phyloP scores from a whole-genome alignment of 2,329 filamentous ascomycete genomes.

The Aspergillus costaricaensis region DNA sequence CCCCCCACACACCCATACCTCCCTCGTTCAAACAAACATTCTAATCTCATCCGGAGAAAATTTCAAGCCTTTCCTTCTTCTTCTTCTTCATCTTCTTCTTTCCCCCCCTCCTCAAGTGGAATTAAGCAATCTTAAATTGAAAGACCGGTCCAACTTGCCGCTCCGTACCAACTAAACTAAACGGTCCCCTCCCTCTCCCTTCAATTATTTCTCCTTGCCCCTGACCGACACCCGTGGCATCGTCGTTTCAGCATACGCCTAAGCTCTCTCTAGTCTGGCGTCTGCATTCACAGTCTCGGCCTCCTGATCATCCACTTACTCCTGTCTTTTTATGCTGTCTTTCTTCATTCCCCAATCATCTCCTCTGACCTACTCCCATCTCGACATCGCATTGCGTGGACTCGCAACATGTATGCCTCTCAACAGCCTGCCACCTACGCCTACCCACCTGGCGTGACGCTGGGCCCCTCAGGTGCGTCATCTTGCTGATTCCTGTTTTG shows the following conservation, averaged over 20 bases:
- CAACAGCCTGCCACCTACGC: constrained; percentile 30
- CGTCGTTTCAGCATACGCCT: constrained; percentile 25
- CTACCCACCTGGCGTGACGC: constrained; percentile 36
- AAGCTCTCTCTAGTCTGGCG: constrained; percentile 12
- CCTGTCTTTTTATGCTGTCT: constrained; percentile 19
- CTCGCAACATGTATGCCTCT: constrained; percentile 34
- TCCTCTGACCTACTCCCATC: constrained; percentile 8
- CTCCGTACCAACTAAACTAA: constrained; percentile 13
- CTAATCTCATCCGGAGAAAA: background rate
- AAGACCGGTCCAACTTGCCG: background rate
- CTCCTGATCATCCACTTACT: constrained; percentile 12
- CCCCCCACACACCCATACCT: background rate
- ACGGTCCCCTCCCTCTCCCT: constrained; percentile 7
- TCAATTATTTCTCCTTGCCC: constrained; percentile 16
- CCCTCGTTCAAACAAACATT: background rate
- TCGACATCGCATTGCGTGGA: constrained; percentile 23
- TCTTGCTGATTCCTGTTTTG: constrained; percentile 15
- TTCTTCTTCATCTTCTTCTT: background rate
- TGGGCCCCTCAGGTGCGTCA: constrained; percentile 39
- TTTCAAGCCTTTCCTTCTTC: background rate
- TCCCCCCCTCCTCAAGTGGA: background rate
- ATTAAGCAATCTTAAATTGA: constrained; percentile 7
- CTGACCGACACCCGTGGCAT: constrained; percentile 23
- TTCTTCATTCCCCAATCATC: constrained; percentile 17
- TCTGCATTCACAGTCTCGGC: constrained; percentile 6